phyloP scores from a whole-genome alignment of 176 grass and related monocot species.

The Avena insularis region DNA sequence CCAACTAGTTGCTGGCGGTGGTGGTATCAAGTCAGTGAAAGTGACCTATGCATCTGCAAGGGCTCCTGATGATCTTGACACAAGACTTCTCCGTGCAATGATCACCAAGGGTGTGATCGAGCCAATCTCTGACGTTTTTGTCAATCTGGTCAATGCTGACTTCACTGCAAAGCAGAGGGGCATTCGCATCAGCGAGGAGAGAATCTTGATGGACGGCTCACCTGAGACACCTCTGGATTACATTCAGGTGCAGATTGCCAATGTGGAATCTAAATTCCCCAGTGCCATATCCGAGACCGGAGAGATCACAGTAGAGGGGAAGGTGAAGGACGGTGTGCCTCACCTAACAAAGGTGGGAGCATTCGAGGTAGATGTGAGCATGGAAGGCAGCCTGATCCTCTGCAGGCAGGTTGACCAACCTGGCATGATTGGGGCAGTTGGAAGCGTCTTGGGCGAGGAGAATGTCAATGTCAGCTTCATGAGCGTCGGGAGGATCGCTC shows the following conservation, averaged over 20 bases:
- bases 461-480: constrained; percentile 96
- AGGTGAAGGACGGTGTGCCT: constrained; percentile 76
- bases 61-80: constrained; percentile 86
- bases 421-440: constrained; percentile 81
- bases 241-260: constrained; percentile 78
- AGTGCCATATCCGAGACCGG: constrained; percentile 65
- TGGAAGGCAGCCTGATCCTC: constrained; percentile 89
- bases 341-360: constrained; percentile 82
- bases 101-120: constrained; percentile 93
- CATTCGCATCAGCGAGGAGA: constrained; percentile 74
- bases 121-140: constrained; percentile 78
- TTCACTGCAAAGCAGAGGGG: constrained; percentile 88
- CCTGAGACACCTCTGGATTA: constrained; percentile 75
- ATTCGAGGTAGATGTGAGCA: constrained; percentile 79
- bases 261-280: constrained; percentile 79
- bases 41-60: constrained; percentile 79
- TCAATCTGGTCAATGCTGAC: constrained; percentile 90
- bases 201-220: constrained; percentile 69
- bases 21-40: constrained; percentile 91
- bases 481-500: constrained; percentile 76
- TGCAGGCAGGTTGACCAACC: constrained; percentile 90
- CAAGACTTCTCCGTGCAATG: constrained; percentile 87
- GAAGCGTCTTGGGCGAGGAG: constrained; percentile 70
- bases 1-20: constrained; percentile 82
- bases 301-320: constrained; percentile 69